Base-by-base conservation (phyloP, 164 flowering plant species). In the Magnolia changhungtana region DNA sequence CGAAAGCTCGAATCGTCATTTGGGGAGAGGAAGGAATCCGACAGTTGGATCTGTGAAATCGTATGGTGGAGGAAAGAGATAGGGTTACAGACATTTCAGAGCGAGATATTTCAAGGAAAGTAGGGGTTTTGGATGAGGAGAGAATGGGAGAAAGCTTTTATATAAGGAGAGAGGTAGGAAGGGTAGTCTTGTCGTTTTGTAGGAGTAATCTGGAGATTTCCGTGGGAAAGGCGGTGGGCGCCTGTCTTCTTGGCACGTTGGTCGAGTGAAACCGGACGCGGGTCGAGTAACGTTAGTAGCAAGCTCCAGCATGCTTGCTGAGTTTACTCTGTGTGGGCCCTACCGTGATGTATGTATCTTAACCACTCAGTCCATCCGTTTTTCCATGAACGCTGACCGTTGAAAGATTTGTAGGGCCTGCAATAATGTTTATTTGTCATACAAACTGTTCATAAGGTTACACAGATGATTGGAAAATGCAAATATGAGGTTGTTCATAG, bases 1-100 rank as follows among this genome's bases (percentile, higher is more conserved):
- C 67, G 72, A 50, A 13, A 27, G 67, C 51, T 4, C 37, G 20
- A 16, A 67, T 19, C 27, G 61, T 20, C 19, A n/a, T 50, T 9
- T 14, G 72, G 9, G 4, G 16, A 52, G 13, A 8, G 52, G 31
- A 3, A 67, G n/a, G 19, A 21, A 27, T 24, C 72, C 64, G 49
- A 74, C 70, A 71, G 70, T 10, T 2, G 71, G 61, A 13, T 55
- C 61, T 16, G 61, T 11, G n/a, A 19, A 69, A 29, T 23, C 77
- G 65, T 13, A 64, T 61, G 76, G 70, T 4, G 13, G 76, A 74
- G 19, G 70, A 19, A 5, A 64, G 19, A 50, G 63, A n/a, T 20
- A 65, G 45, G 63, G 70, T 16, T 74, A 14, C 63, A 14, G 58
- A 72, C 74, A 72, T 72, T 55, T 55, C 0, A 16, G 3, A 55